Evolutionary conservation across 345 rosid genomes (phyloP).

Genomic region (Salix dunnii): DNA sequence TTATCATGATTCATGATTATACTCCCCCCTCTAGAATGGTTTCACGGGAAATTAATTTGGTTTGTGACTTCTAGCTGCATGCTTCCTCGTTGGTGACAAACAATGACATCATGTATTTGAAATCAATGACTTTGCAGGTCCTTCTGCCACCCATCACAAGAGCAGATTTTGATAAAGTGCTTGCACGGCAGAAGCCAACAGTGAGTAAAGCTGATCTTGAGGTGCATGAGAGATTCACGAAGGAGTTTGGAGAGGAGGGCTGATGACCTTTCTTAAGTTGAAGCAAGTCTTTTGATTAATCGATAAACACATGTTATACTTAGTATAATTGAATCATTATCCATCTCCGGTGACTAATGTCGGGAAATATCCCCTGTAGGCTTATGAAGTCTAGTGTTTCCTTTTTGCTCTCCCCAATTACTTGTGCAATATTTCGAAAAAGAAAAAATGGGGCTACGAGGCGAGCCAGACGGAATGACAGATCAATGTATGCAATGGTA

Average conservation of each 20-base stretch:
- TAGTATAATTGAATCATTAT: neutral
- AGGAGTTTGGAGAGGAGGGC: slow-evolving; percentile 95
- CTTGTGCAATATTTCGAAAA: neutral
- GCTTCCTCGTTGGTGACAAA: neutral
- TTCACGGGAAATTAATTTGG: neutral
- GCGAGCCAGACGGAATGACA: neutral
- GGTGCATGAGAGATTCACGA: slow-evolving; percentile 87
- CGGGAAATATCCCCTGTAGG: too few relatives aligned
- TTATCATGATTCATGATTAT: neutral
- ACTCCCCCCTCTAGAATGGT: neutral
- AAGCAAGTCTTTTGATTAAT: neutral
- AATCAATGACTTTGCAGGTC: slow-evolving; percentile 43
- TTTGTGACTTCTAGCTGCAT: neutral
- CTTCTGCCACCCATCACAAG: slow-evolving; percentile 76
- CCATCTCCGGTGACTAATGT: neutral
- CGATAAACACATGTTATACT: neutral
- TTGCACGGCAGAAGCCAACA: slow-evolving; percentile 86
- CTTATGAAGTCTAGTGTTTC: neutral
- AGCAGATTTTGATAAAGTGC: slow-evolving; percentile 82
- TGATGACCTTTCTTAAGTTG: slow-evolving; percentile 18
- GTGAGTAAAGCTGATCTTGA: slow-evolving; percentile 84
- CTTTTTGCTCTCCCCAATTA: neutral
- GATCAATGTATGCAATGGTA: neutral
- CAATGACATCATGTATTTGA: neutral
- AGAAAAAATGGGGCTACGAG: neutral